Evolutionary conservation across 495 filamentous ascomycete genomes (phyloP), one percentile per base, ranked within the genome.

Genomic region (Tuber calosporum): DNA sequence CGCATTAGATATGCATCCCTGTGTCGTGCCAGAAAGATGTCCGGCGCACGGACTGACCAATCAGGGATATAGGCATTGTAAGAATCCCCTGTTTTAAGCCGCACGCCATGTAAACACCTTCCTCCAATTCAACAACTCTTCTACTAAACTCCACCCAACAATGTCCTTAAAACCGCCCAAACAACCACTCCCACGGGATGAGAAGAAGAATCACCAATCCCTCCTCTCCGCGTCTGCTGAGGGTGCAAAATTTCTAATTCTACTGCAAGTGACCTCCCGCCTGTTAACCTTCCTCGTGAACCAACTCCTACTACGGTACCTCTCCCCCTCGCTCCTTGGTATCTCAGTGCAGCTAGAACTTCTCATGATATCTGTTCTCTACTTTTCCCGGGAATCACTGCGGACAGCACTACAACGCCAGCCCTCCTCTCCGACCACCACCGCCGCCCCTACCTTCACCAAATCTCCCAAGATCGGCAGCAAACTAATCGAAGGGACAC

Each of bases 301-400:
- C 85, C 93, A 98, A 82, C 70, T 95, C 68, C 88, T 97, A 17
- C 85, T 99, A 6, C 92, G 93, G 48, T 93, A 89, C 79, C 84
- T 98, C 34, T 94, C 93, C 0, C 94, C 95, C 0, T 87, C 90
- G 62, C 85, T 93, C 0, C 86, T 98, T 1, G 95, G 93, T 5
- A 86, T 95, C 39, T 91, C 93, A 1, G 88, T 93, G 4, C 96
- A 97, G 81, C 87, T 98, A 5, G 95, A 99, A 74, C 87, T 98
- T 2, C 97, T 91, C 82, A 92, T 92, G 72, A 89, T 94, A 40
- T 90, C 92, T 2, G 89, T 96, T 17, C 85, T 98, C 2, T 97
- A 93, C 82, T 98, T 98, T 77, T 91, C 95, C 0, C 86, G 95
- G 41, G 95, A 99, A 83, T 92, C 90, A 71, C 84, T 98, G 62